Evolutionary conservation across 1,284 basidiomycete genomes (phyloP).

Genomic region (Pseudozyma tsukubaensis): DNA sequence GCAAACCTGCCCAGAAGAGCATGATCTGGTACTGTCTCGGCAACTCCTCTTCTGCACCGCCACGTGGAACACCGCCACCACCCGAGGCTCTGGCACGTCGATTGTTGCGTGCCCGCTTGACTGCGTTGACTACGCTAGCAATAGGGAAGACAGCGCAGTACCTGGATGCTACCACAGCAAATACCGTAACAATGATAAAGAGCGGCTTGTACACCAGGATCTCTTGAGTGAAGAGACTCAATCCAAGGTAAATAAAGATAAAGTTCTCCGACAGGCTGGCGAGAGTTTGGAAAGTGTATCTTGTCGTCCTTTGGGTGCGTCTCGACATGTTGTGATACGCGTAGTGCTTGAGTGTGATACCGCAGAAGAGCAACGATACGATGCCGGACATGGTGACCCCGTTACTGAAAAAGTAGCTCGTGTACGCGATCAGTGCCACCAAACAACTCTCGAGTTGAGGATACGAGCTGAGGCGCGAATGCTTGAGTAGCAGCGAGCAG

Average conservation of each 20-base stretch:
- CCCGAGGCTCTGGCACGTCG: slow-evolving; percentile 45
- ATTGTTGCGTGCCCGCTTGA: slow-evolving; percentile 85
- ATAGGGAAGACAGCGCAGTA: slow-evolving; percentile 97
- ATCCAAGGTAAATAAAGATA: slow-evolving; percentile 98
- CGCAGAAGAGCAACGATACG: slow-evolving; percentile 96
- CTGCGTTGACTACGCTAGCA: slow-evolving; percentile 91
- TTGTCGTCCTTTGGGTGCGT: slow-evolving; percentile 92
- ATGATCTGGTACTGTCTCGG: slow-evolving; percentile 68
- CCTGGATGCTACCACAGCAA: slow-evolving; percentile 91
- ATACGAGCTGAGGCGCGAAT: slow-evolving; percentile 86
- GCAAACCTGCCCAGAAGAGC: slow-evolving; percentile 97
- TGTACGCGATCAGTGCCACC: slow-evolving; percentile 93
- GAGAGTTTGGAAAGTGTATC: slow-evolving; percentile 75
- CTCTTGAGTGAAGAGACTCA: slow-evolving; percentile 92
- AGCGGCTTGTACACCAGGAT: slow-evolving; percentile 92
- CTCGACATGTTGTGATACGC: slow-evolving; percentile 99
- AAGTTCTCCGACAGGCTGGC: slow-evolving; percentile 90
- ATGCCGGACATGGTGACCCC: slow-evolving; percentile 95
- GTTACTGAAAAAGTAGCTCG: slow-evolving; percentile 96
- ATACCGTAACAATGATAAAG: slow-evolving; percentile 77
- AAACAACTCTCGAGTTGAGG: slow-evolving; percentile 89
- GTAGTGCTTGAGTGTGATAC: slow-evolving; percentile 98
- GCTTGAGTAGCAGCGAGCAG: slow-evolving; percentile 92
- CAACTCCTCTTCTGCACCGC: slow-evolving; percentile 52
- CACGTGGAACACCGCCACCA: slow-evolving; percentile 44